Conservation (phyloP, 2,329 filamentous ascomycete genomes). For the Neofusicoccum parvum region DNA sequence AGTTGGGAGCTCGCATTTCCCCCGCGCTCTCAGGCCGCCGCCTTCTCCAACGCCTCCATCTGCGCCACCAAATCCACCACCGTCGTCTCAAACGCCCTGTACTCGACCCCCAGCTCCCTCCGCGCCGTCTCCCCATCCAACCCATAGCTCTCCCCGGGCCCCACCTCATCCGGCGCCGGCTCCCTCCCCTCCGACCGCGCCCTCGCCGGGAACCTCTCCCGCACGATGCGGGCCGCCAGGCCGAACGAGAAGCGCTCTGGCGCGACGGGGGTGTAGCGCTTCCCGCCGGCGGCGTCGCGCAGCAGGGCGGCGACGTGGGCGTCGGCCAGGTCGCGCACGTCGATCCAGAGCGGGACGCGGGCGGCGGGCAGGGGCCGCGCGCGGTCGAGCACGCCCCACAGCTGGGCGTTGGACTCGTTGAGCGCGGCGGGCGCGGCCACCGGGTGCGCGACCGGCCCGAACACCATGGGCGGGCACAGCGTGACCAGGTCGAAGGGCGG, state of each 20-base stretch:
- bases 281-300: slow-evolving; percentile 36
- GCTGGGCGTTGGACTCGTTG: slow-evolving; percentile 29
- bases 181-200: slow-evolving; percentile 37
- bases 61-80: slow-evolving; percentile 39
- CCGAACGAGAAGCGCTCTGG: slow-evolving; percentile 52
- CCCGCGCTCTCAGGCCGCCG: not conserved
- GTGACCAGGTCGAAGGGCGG: slow-evolving; percentile 29
- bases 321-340: slow-evolving; percentile 50
- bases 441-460: slow-evolving; percentile 29
- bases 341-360: slow-evolving; percentile 49
- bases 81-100: slow-evolving; percentile 40
- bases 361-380: slow-evolving; percentile 40
- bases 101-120: slow-evolving; percentile 44
- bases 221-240: slow-evolving; percentile 47
- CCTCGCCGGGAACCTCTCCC: slow-evolving; percentile 43
- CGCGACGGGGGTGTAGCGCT: slow-evolving; percentile 45
- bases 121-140: slow-evolving; percentile 48
- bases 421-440: slow-evolving; percentile 23
- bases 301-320: slow-evolving; percentile 50
- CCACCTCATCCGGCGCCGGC: slow-evolving; percentile 27
- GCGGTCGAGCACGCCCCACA: slow-evolving; percentile 32
- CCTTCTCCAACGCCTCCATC: slow-evolving; percentile 29
- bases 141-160: slow-evolving; percentile 40
- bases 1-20: too few relatives aligned
- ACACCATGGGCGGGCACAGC: slow-evolving; percentile 33